Evolutionary conservation across 805 yeast species (phyloP), one percentile per base, ranked within the genome.

Genomic region (Candida ortonii): DNA sequence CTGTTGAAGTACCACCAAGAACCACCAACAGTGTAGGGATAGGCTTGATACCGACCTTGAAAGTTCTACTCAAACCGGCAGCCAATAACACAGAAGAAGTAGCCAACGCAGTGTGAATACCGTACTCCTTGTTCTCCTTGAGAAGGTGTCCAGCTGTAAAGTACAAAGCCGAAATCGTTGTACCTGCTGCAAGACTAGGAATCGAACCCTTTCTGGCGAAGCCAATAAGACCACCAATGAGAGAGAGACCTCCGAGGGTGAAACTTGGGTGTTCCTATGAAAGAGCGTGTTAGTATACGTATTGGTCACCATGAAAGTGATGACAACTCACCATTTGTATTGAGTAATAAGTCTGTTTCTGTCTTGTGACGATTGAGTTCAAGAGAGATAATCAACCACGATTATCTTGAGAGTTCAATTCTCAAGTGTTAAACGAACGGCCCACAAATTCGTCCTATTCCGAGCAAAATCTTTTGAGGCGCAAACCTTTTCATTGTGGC

Each of bases 141-240:
- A 87, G 64, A 46, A 89, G 68, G 60, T 86, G 84, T 12, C 95
- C 90, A 2, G 87, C 80, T 38, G 67, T 53, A n/a, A 82, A 84
- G 54, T 73, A 84, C 17, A 76, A 53, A 3, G 73, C 65, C 10
- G 83, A 69, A 43, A 84, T 65, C 1, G 78, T 60, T 7, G 74
- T 44, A 24, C 97, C 97, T 1, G 90, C 95, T 30, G 77, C 62
- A 35, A 89, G 68, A 0, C 96, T 86, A 15, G 95, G 94, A 22
- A 80, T 53, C 2, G 95, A 84, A 9, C 81, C 74, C 49, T 83
- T 82, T 33, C 78, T 77, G 34, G 49, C 44, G 34, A 51, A 61
- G 3, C 62, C 65, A 47, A 54, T 47, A 16, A 50, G 27, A 19
- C 64, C 64, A 16, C 65, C 65, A 39, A 48, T 29, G 8, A 60